These are phyloP conservation scores for Pichia rugopelliculosa DNA, from an alignment of 805 yeast genomes.

Conservation along the genomic window DNA sequence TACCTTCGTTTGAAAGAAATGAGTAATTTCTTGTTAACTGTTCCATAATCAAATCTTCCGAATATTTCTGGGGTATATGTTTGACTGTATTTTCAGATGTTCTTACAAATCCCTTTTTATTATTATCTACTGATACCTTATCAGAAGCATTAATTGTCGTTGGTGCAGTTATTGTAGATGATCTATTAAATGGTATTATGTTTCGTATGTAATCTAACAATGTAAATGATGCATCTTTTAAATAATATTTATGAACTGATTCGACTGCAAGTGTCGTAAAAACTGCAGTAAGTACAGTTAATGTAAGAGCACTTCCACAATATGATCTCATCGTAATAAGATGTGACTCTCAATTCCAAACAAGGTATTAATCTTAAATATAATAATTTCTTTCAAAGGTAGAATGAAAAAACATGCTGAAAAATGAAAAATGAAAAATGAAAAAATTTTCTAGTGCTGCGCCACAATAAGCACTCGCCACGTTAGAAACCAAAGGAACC, in stretches of 20 bases:
- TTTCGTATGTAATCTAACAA: constrained; percentile 8
- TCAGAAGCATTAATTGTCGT: background rate
- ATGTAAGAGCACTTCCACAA: background rate
- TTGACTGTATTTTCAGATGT: constrained; percentile 11
- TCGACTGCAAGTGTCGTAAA: constrained; percentile 7
- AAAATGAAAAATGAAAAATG: background rate
- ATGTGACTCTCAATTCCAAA: background rate
- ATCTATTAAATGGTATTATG: background rate
- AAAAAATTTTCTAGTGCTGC: background rate
- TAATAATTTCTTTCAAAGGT: background rate
- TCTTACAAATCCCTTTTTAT: background rate
- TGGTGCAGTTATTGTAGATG: background rate
- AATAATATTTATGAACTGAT: constrained; percentile 2
- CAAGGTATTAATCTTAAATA: background rate
- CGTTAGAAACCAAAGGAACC: constrained; percentile 9
- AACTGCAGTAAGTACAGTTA: constrained; percentile 3
- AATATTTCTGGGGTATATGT: constrained; percentile 22
- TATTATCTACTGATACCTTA: background rate
- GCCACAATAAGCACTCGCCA: background rate
- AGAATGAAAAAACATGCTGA: background rate
- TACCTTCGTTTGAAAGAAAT: constrained; percentile 81
- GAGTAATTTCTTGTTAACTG: constrained; percentile 93
- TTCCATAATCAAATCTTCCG: constrained; percentile 74
- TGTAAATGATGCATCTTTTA: constrained; percentile 4
- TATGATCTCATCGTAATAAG: background rate